Conservation (phyloP, 441 rosid species). For the Biscutella laevigata region DNA sequence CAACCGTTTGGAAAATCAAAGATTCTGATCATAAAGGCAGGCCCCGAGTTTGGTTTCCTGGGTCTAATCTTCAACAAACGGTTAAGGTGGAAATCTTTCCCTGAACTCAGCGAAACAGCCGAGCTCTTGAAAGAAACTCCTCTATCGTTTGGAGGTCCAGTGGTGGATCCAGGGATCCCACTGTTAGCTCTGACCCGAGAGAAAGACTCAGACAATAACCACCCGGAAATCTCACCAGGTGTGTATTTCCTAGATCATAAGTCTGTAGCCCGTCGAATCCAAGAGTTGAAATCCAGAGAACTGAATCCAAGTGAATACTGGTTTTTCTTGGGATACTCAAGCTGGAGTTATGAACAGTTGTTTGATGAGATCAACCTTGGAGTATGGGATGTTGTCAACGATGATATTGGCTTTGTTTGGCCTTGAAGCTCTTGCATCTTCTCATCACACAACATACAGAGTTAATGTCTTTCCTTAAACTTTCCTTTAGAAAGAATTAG, state of each 20-base stretch:
- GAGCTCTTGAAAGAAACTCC: slow-evolving; percentile 59
- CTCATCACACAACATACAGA: no score
- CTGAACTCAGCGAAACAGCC: slow-evolving; percentile 39
- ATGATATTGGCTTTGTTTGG: slow-evolving; percentile 39
- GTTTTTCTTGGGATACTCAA: slow-evolving; percentile 82
- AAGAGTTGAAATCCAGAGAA: slow-evolving; percentile 37
- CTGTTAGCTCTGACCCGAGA: slow-evolving; percentile 53
- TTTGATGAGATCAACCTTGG: slow-evolving; percentile 61
- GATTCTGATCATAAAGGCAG: slow-evolving; percentile 62
- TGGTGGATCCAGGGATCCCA: slow-evolving; percentile 47
- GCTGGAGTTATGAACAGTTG: slow-evolving; percentile 81
- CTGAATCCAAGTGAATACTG: slow-evolving; percentile 46
- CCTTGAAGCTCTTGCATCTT: slow-evolving; percentile 28
- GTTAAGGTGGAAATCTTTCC: slow-evolving; percentile 60
- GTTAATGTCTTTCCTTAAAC: neutral
- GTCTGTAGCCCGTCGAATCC: slow-evolving; percentile 38
- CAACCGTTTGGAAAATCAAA: slow-evolving; percentile 63
- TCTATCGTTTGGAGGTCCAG: slow-evolving; percentile 74
- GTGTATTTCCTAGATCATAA: slow-evolving; percentile 63
- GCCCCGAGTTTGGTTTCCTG: slow-evolving; percentile 42
- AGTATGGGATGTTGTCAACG: slow-evolving; percentile 51
- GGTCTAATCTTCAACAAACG: slow-evolving; percentile 81
- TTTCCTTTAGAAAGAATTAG: slow-evolving; percentile 18
- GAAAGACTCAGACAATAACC: slow-evolving; percentile 35
- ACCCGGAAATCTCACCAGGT: slow-evolving; percentile 38